Evolutionary conservation across 2,329 filamentous ascomycete species (phyloP).

Genomic region (Grosmannia serpens): DNA sequence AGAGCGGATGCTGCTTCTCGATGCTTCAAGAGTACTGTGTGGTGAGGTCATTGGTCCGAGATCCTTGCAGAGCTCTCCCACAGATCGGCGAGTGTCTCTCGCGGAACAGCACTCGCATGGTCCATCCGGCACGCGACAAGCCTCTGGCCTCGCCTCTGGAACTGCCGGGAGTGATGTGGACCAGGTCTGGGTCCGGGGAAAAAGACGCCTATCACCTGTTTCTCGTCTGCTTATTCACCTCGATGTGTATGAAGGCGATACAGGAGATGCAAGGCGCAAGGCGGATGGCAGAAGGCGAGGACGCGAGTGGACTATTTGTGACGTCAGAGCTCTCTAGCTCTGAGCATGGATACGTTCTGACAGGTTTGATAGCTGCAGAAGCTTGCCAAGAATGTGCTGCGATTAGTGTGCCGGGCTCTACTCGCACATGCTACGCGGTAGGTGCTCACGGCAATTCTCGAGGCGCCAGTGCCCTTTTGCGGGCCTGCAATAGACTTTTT

Average conservation of each 20-base stretch:
- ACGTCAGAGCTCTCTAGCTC: neutral
- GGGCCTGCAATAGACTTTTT: neutral
- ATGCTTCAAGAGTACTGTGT: neutral
- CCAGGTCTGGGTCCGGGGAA: neutral
- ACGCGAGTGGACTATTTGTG: neutral
- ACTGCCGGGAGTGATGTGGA: neutral
- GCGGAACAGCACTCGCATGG: neutral
- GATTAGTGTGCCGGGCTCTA: neutral
- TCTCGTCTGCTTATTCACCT: neutral
- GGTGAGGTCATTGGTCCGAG: neutral
- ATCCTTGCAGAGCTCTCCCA: neutral
- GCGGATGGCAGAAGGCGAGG: neutral
- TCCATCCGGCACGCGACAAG: neutral
- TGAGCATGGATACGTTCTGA: neutral
- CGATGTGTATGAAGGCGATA: too few relatives aligned
- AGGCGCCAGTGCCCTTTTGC: neutral
- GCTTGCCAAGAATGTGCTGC: neutral
- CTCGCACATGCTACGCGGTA: neutral
- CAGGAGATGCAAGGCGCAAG: neutral
- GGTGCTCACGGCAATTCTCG: neutral
- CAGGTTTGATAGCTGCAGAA: neutral
- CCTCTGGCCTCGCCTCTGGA: neutral
- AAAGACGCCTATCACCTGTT: neutral
- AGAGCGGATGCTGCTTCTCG: neutral
- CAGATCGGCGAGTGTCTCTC: neutral